These are phyloP conservation scores for Anthracocystis panici-leucophaei DNA, from an alignment of 1,284 basidiomycete species.

Conservation along the genomic window DNA sequence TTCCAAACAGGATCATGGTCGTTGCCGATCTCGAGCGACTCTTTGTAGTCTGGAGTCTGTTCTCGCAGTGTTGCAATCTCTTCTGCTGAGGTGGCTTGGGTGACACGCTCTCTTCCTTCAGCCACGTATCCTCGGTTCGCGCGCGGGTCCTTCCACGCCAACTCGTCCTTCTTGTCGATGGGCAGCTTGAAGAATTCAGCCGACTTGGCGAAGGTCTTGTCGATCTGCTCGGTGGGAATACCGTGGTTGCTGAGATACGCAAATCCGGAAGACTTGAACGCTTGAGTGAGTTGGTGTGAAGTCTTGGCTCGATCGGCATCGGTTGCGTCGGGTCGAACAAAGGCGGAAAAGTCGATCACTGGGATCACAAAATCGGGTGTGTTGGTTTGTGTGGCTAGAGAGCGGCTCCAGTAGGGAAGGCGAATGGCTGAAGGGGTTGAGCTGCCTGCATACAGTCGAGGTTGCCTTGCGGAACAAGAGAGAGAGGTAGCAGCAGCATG, in stretches of 20 bases:
- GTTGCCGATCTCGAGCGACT: conserved; percentile 86
- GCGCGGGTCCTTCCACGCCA: conserved; percentile 74
- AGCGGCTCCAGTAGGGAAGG: not conserved
- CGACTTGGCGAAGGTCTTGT: conserved; percentile 76
- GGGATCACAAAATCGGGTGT: conserved; percentile 72
- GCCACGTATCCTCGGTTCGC: conserved; percentile 84
- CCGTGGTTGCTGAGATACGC: conserved; percentile 49
- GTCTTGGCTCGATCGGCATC: conserved; percentile 75
- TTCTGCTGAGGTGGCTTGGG: conserved; percentile 75
- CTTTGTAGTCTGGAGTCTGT: conserved; percentile 78
- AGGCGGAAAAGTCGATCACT: conserved; percentile 79
- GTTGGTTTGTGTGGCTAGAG: conserved; percentile 19
- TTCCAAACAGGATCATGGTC: conserved; percentile 73
- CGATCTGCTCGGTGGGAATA: conserved; percentile 21
- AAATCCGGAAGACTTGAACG: conserved; percentile 77
- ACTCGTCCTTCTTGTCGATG: conserved; percentile 75
- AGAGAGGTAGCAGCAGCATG: not conserved
- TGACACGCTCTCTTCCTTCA: conserved; percentile 82
- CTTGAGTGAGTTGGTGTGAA: conserved; percentile 79
- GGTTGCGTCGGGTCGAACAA: conserved; percentile 73
- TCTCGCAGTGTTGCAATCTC: conserved; percentile 80
- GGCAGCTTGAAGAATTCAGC: conserved; percentile 81
- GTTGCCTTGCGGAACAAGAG: not conserved
- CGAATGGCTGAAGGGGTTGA: not conserved
- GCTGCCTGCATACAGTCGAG: not conserved